Evolutionary conservation across 2,329 filamentous ascomycete species (phyloP).

Genomic region (Diaporthe citrichinensis): DNA sequence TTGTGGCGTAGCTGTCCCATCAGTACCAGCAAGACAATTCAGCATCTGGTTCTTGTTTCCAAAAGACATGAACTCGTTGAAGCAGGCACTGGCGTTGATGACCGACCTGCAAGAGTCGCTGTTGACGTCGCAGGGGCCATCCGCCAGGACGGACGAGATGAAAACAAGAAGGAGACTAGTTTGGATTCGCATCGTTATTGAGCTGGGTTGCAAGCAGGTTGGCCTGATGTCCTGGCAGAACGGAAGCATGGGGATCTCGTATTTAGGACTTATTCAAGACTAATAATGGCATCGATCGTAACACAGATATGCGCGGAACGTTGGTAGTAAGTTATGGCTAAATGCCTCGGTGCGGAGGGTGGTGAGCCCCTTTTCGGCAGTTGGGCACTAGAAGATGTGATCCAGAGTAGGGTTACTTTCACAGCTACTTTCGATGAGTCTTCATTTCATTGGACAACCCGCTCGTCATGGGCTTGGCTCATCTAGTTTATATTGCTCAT

Average conservation of each 20-base stretch:
- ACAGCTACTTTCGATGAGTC: not conserved
- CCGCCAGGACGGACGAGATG: slow-evolving; percentile 20
- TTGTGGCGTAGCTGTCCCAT: slow-evolving; percentile 13
- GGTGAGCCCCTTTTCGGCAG: not conserved
- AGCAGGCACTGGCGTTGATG: slow-evolving; percentile 29
- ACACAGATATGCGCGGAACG: not conserved
- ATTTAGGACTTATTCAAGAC: not conserved
- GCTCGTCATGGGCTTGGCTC: not conserved
- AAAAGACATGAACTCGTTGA: slow-evolving; percentile 21
- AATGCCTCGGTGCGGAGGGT: not conserved
- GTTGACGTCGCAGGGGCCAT: slow-evolving; percentile 18
- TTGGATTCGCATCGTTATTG: slow-evolving; percentile 8
- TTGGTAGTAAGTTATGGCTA: slow-evolving; percentile 1
- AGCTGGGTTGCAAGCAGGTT: not conserved
- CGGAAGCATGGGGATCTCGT: slow-evolving; percentile 9
- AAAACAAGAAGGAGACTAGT: slow-evolving; percentile 12
- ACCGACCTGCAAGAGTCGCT: slow-evolving; percentile 22
- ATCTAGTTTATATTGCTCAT: not conserved
- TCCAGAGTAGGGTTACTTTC: slow-evolving; percentile 2
- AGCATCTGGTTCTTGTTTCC: slow-evolving; percentile 19
- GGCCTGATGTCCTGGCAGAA: not conserved
- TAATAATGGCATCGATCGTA: not conserved
- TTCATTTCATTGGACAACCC: not conserved
- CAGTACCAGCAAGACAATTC: slow-evolving; percentile 15
- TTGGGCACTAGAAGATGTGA: slow-evolving; percentile 1